Evolutionary conservation across 441 rosid species (phyloP).

Genomic region (Cnidoscolus chayamansa): DNA sequence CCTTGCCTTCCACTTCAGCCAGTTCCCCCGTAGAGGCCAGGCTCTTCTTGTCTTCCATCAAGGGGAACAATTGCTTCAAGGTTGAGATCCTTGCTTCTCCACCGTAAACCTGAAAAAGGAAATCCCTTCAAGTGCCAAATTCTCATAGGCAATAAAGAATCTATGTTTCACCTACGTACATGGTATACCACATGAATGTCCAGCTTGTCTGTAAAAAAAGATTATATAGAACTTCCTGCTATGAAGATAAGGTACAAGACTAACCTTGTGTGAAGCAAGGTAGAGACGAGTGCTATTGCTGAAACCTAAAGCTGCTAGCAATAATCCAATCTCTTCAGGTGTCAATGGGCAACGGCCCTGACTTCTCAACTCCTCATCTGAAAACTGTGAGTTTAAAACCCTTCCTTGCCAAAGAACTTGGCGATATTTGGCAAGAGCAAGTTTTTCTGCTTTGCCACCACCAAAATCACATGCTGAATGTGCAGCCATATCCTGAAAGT

Average conservation of each 20-base stretch:
- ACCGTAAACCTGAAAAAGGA: constrained; percentile 66
- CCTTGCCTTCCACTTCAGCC: constrained; percentile 71
- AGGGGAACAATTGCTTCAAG: constrained; percentile 66
- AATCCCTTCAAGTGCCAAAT: constrained; percentile 1
- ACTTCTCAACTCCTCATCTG: constrained; percentile 80
- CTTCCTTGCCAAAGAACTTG: constrained; percentile 97
- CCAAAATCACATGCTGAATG: constrained; percentile 98
- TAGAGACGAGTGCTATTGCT: constrained; percentile 80
- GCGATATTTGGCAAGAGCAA: constrained; percentile 86
- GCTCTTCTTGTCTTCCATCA: constrained; percentile 91
- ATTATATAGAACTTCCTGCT: background rate
- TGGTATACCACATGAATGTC: background rate
- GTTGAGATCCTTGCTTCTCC: constrained; percentile 92
- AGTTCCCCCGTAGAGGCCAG: constrained; percentile 72
- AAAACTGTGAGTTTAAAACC: constrained; percentile 86
- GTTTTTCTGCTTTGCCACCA: constrained; percentile 92
- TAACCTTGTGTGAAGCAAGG: constrained; percentile 95
- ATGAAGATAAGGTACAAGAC: constrained; percentile 4
- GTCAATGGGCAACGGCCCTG: constrained; percentile 97
- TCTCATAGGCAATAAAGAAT: constrained; percentile 3
- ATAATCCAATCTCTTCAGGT: constrained; percentile 95
- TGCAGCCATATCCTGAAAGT: constrained; percentile 82
- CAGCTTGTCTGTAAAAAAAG: background rate
- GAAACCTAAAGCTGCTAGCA: constrained; percentile 85
- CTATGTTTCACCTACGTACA: background rate